Evolutionary conservation across 2,329 filamentous ascomycete genomes (phyloP), one percentile per base, ranked within the genome.

Genomic region (Hawksworthiomyces lignivorus): DNA sequence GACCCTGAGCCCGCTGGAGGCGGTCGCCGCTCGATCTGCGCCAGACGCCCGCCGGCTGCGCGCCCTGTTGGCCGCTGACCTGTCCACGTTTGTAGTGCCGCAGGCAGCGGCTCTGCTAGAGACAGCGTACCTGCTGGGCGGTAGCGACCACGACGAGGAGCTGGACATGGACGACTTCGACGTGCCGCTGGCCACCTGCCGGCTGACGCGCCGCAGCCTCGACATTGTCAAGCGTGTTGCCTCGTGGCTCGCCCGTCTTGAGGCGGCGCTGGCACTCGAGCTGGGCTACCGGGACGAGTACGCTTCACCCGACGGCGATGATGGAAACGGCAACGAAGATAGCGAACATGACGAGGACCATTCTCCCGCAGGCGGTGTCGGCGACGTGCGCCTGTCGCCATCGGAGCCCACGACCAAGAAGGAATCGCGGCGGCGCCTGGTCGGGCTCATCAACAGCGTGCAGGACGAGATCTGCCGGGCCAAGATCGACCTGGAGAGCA

Each of bases 281-380:
- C 45, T 50, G 5, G 45, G 49, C 24, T 49, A 51, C 37, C 43
- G 49, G 5, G 31, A 19, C 10, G 40, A 44, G 22, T 26, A 31
- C 14, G 17, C 12, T 26, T 26, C 9, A 18, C 3, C 11, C 14
- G n/a, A 18, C 12, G 29, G 2, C n/a, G 22, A 7, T 24, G 34
- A 17, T 14, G n/a, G n/a, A n/a, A n/a, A n/a, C n/a, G n/a, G n/a
- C n/a, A n/a, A n/a, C n/a, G n/a, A n/a, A n/a, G 35, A 29, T 20
- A 32, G 19, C 17, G 39, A 36, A 7, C 30, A 43, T 2, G 28
- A 26, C 20, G 27, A 33, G 14, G 34, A 31, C 19, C n/a, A n/a
- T n/a, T n/a, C n/a, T n/a, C n/a, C n/a, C n/a, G 24, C 8, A 28
- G 18, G 19, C 12, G 5, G 17, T n/a, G 12, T 12, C 14, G 14